Conservation (phyloP, 2,329 filamentous ascomycete species). For the Magnaporthales sp. region DNA sequence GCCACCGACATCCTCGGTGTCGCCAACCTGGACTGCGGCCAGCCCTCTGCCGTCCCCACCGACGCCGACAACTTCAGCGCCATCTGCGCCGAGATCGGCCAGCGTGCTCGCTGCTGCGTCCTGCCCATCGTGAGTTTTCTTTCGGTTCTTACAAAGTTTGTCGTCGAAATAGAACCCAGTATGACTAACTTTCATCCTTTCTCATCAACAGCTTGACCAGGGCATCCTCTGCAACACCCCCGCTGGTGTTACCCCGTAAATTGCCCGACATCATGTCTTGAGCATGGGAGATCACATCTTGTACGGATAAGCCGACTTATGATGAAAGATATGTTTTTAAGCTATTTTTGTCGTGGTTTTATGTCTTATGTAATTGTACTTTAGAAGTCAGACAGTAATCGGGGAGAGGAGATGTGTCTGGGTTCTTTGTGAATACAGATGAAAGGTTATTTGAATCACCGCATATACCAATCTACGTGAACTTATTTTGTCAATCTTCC, state of each 20-base stretch:
- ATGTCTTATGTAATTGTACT: not conserved
- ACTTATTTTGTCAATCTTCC: too few relatives aligned
- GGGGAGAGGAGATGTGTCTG: not conserved
- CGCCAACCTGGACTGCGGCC: slow-evolving; percentile 45
- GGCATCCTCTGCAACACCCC: slow-evolving; percentile 23
- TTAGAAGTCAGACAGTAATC: not conserved
- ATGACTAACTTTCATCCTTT: not conserved
- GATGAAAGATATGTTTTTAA: not conserved
- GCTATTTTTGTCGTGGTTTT: not conserved
- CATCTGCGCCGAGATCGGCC: slow-evolving; percentile 37
- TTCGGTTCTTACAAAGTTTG: not conserved
- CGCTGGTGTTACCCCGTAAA: slow-evolving; percentile 13
- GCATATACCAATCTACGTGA: not conserved
- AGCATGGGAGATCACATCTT: not conserved
- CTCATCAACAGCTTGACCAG: slow-evolving; percentile 18
- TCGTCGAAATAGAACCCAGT: not conserved
- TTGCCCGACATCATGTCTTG: not conserved
- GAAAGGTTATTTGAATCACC: not conserved
- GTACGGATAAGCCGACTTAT: too few relatives aligned
- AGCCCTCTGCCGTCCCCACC: slow-evolving; percentile 11
- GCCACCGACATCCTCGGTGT: slow-evolving; percentile 52
- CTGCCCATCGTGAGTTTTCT: slow-evolving; percentile 32
- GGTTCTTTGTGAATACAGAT: not conserved
- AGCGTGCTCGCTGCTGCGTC: slow-evolving; percentile 49
- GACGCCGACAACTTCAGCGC: slow-evolving; percentile 17